These are phyloP conservation scores for Piper longum DNA, from an alignment of 164 flowering plant species.

Conservation along the genomic window DNA sequence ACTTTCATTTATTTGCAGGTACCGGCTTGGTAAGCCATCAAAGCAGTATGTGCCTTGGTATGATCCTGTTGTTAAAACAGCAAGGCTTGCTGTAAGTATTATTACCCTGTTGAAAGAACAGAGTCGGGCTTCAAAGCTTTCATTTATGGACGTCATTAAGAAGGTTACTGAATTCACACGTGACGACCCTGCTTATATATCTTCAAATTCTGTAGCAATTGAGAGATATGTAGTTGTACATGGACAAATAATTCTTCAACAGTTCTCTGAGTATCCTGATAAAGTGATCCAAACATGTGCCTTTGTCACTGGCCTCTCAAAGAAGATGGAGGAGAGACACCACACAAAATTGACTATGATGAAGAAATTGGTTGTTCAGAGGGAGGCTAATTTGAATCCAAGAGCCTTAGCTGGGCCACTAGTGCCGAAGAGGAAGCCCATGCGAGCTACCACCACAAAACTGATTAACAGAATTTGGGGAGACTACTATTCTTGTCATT, in stretches of 20 bases:
- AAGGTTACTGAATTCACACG: conserved; percentile 33
- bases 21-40: conserved; percentile 91
- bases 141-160: conserved; percentile 58
- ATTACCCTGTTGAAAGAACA: conserved; percentile 62
- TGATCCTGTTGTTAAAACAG: conserved; percentile 61
- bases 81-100: conserved; percentile 50
- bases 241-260: conserved; percentile 73
- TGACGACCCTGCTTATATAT: conserved; percentile 39
- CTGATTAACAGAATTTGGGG: conserved; percentile 82
- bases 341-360: conserved; percentile 74
- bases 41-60: conserved; percentile 92
- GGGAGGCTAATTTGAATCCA: conserved; percentile 53
- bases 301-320: conserved; percentile 44
- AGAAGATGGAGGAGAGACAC: conserved; percentile 63
- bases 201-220: conserved; percentile 39
- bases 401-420: conserved; percentile 45
- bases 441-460: conserved; percentile 79
- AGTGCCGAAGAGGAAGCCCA: conserved; percentile 46
- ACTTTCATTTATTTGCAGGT: conserved; percentile 33
- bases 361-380: conserved; percentile 28
- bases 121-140: conserved; percentile 50
- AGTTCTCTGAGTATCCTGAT: conserved; percentile 69
- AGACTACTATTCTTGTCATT: conserved; percentile 66
- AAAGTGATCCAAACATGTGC: conserved; percentile 41
- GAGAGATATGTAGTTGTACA: conserved; percentile 79